Conservation (phyloP, 768 basidiomycete genomes). For the Boletus tomentosulus region DNA sequence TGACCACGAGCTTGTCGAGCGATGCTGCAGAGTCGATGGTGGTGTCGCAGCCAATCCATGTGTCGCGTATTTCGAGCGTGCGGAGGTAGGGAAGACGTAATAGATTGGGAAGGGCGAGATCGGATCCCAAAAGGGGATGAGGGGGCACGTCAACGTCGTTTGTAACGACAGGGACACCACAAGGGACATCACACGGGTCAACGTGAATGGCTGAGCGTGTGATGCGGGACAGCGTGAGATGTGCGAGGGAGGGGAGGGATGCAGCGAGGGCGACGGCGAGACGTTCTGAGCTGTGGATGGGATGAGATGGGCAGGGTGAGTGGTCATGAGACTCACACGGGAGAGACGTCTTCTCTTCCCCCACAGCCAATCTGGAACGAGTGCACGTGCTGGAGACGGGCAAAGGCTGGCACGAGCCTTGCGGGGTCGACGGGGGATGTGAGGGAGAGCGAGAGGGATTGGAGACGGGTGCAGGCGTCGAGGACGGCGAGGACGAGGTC, state of each 20-base stretch:
- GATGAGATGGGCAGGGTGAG: slow-evolving; percentile 1
- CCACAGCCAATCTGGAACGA: slow-evolving; percentile 20
- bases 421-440: slow-evolving; percentile 21
- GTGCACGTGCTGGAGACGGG: slow-evolving; percentile 13
- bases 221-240: slow-evolving; percentile 58
- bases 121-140: slow-evolving; percentile 49
- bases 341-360: slow-evolving; percentile 32
- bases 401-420: slow-evolving; percentile 20
- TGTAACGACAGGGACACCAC: slow-evolving; percentile 53
- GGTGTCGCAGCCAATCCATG: slow-evolving; percentile 53
- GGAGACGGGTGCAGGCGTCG: slow-evolving; percentile 43
- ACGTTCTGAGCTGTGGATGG: slow-evolving; percentile 42
- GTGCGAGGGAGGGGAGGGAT: slow-evolving; percentile 49
- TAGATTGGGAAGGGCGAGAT: slow-evolving; percentile 62
- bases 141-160: slow-evolving; percentile 60
- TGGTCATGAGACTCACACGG: slow-evolving; percentile 31
- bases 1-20: slow-evolving; percentile 18
- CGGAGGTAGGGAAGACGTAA: slow-evolving; percentile 59
- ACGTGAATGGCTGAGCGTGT: slow-evolving; percentile 66
- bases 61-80: slow-evolving; percentile 62
- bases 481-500: slow-evolving; percentile 51
- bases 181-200: slow-evolving; percentile 38
- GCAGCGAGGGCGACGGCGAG: slow-evolving; percentile 67
- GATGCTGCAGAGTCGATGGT: slow-evolving; percentile 11
- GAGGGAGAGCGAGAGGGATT: slow-evolving; percentile 24